A percentile compares a stretch with the other conserved stretches of the same genome.
Conservation (phyloP, 192 early-diverging fungal genomes). For the Mortierella alpina region DNA sequence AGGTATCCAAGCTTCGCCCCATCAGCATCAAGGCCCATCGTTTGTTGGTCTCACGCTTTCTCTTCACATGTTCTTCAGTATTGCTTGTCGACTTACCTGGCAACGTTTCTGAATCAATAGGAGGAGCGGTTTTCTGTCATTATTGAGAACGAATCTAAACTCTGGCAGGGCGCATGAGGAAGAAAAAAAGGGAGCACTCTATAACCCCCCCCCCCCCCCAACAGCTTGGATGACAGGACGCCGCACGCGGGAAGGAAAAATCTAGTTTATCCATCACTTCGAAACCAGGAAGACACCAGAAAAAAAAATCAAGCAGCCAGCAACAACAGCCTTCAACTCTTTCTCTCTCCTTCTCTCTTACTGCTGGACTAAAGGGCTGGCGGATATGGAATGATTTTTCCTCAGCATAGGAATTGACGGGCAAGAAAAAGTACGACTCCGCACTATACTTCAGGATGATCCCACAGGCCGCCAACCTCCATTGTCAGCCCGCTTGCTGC, state of each 20-base stretch:
- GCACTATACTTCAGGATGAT: no score
- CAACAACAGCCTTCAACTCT: neutral
- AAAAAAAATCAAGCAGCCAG: no score
- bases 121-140: constrained; percentile 50
- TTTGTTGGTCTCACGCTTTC: neutral
- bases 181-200: neutral
- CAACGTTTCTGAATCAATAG: neutral
- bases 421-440: no score
- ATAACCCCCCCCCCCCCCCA: no score
- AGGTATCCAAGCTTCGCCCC: constrained; percentile 9
- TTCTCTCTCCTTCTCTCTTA: neutral
- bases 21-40: neutral
- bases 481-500: no score
- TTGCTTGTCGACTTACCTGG: neutral
- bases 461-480: no score
- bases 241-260: neutral
- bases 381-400: no score
- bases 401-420: no score
- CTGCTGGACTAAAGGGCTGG: no score
- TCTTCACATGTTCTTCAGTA: no score
- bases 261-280: neutral
- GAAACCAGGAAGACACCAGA: no score
- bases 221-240: neutral
- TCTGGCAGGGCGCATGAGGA: constrained; percentile 46
- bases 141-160: constrained; percentile 45